Conservation (phyloP, 2,329 filamentous ascomycete species). For the Aspergillus pseudoviridinutans region DNA sequence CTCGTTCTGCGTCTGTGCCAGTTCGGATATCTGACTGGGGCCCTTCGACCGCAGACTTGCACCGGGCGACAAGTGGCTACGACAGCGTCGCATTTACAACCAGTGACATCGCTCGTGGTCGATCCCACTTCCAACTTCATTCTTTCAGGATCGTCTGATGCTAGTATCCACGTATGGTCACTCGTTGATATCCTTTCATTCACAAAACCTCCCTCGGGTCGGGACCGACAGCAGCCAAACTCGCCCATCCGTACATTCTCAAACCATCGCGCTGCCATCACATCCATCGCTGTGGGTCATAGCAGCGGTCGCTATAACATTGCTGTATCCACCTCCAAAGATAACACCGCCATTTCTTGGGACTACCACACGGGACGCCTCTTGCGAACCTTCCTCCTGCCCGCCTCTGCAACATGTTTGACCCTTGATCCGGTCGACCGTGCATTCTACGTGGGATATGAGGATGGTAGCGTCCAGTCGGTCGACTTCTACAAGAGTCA, state of each 20-base stretch:
- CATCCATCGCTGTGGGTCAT: conserved; percentile 56
- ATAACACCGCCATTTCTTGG: conserved; percentile 90
- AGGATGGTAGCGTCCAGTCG: conserved; percentile 74
- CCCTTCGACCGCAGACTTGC: conserved; percentile 29
- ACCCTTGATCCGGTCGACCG: conserved; percentile 78
- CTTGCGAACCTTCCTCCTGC: conserved; percentile 77
- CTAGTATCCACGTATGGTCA: conserved; percentile 90
- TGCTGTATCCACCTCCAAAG: conserved; percentile 76
- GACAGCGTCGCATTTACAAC: conserved; percentile 40
- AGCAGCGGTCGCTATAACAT: conserved; percentile 72
- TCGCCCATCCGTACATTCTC: conserved; percentile 73
- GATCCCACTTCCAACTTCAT: conserved; percentile 58
- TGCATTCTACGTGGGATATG: conserved; percentile 74
- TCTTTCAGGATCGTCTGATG: conserved; percentile 57
- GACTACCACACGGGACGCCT: conserved; percentile 77
- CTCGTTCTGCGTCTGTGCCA: conserved; percentile 1
- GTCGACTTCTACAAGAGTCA: conserved; percentile 66
- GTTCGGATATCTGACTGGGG: neutral
- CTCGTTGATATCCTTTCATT: conserved; percentile 69
- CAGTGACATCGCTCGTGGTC: conserved; percentile 68
- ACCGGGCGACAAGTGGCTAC: conserved; percentile 45
- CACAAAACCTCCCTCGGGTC: conserved; percentile 40
- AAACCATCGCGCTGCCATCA: conserved; percentile 58
- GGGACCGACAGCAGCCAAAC: conserved; percentile 41
- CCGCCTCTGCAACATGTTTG: conserved; percentile 67